Conservation (phyloP, 169 alveolate genomes). For the Plasmodium adleri region DNA sequence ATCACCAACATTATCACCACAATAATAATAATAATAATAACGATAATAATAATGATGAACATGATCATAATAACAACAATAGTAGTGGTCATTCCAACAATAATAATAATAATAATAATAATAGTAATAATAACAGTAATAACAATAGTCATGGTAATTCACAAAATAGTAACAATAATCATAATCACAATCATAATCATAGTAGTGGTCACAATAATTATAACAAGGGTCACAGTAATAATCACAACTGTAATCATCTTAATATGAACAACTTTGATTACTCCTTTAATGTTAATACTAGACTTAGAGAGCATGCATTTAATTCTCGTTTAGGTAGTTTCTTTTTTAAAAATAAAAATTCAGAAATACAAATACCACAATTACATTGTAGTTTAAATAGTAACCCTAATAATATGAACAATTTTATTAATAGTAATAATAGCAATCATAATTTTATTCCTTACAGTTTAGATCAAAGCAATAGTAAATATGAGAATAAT, state of each 20-base stretch:
- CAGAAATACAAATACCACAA: too few relatives aligned
- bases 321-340: too few relatives aligned
- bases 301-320: too few relatives aligned
- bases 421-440: not conserved
- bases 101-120: not conserved
- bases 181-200: not conserved
- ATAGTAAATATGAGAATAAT: conserved; percentile 3
- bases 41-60: not conserved
- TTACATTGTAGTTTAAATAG: not conserved
- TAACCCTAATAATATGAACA: not conserved
- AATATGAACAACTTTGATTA: too few relatives aligned
- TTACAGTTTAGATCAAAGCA: not conserved
- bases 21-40: not conserved
- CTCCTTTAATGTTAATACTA: too few relatives aligned
- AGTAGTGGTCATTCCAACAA: not conserved
- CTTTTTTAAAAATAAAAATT: too few relatives aligned
- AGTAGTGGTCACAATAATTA: not conserved
- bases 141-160: not conserved
- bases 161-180: not conserved
- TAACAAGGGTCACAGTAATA: too few relatives aligned
- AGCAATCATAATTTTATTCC: not conserved
- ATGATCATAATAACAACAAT: not conserved
- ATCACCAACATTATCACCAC: too few relatives aligned
- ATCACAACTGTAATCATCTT: too few relatives aligned
- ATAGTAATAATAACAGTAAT: not conserved